Conservation (phyloP, 2,329 filamentous ascomycete species). For the Scedosporium dehoogii region DNA sequence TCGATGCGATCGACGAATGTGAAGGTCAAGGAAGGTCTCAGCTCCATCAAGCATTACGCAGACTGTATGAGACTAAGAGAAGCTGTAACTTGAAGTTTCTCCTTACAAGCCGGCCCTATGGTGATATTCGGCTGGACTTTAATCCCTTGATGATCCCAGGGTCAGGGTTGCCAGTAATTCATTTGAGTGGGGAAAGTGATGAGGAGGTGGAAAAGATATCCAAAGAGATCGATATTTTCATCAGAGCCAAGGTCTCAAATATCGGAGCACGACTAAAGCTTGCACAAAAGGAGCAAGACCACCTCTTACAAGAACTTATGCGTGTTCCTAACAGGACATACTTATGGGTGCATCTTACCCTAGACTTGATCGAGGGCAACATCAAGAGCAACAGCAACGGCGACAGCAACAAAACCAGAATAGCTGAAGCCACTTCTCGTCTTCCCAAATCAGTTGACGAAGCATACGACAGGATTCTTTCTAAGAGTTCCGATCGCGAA, state of each 20-base stretch:
- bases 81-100: constrained; percentile 24
- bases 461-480: constrained; percentile 17
- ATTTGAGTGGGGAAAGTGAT: constrained; percentile 12
- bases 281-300: constrained; percentile 7
- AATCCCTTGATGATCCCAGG: constrained; percentile 3
- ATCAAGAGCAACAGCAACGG: constrained; percentile 4
- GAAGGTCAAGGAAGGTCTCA: constrained; percentile 8
- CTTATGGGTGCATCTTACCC: constrained; percentile 16
- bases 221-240: constrained; percentile 14
- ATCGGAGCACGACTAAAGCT: constrained; percentile 9
- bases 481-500: constrained; percentile 8
- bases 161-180: constrained; percentile 9
- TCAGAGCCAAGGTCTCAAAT: constrained; percentile 7
- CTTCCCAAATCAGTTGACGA: constrained; percentile 15
- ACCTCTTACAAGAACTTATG: too few relatives aligned
- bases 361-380: constrained; percentile 11
- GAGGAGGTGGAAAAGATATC: constrained; percentile 10
- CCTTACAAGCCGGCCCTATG: constrained; percentile 20
- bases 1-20: constrained; percentile 33
- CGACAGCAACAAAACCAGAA: too few relatives aligned
- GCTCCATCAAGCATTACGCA: background rate
- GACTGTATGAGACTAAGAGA: background rate
- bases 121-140: constrained; percentile 14
- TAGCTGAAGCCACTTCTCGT: too few relatives aligned
- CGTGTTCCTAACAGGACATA: constrained; percentile 14